These are phyloP conservation scores for Ogataea pilisensis DNA, from an alignment of 805 yeast genomes.

Conservation along the genomic window DNA sequence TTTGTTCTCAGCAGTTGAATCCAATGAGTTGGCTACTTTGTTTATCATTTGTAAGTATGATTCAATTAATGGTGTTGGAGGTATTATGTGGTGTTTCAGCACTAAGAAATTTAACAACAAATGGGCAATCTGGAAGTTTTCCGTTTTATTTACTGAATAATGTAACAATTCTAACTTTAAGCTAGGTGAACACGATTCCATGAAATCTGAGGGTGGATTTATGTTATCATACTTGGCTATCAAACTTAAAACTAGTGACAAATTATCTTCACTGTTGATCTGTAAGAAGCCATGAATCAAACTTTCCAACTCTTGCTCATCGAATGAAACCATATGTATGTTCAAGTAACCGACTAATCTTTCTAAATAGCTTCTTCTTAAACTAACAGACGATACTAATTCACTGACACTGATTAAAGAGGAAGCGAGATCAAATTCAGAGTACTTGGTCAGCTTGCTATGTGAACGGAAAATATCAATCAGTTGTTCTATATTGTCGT, in stretches of 20 bases:
- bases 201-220: background rate
- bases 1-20: constrained; percentile 14
- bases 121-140: constrained; percentile 19
- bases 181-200: constrained; percentile 6
- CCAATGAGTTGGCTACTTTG: constrained; percentile 10
- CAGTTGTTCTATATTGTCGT: background rate
- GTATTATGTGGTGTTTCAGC: constrained; percentile 7
- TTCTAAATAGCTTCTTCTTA: constrained; percentile 1
- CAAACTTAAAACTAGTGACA: background rate
- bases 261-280: background rate
- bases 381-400: background rate
- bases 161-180: constrained; percentile 12
- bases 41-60: constrained; percentile 16
- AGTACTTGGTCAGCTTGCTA: constrained; percentile 5
- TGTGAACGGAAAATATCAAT: constrained; percentile 1
- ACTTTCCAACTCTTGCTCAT: constrained; percentile 6
- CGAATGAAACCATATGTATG: constrained; percentile 3
- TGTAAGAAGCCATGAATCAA: background rate
- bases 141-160: constrained; percentile 7
- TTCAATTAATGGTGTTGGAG: constrained; percentile 10
- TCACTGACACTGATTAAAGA: constrained; percentile 4
- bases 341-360: constrained; percentile 3
- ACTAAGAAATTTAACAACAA: constrained; percentile 11
- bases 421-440: constrained; percentile 6
- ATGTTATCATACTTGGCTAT: background rate